Conservation (phyloP, 208 protist species). For the Porcisia deanei region DNA sequence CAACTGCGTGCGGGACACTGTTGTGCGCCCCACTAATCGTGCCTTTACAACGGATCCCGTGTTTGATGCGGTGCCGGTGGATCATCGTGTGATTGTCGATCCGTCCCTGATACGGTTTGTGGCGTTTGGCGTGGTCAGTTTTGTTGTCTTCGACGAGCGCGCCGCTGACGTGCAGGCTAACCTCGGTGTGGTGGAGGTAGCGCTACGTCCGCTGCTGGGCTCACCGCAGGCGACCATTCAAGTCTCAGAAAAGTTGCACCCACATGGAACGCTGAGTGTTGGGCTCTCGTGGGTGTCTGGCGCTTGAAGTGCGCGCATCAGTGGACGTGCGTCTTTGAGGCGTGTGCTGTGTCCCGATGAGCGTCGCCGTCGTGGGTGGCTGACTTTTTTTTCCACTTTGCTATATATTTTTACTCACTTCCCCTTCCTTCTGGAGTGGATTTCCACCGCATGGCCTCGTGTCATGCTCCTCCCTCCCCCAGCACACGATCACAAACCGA, state of each 20-base stretch:
- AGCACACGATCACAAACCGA: background rate
- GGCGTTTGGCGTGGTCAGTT: constrained; percentile 58
- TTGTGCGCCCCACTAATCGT: constrained; percentile 49
- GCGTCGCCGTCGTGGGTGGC: background rate
- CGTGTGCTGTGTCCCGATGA: background rate
- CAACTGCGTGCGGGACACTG: constrained; percentile 72
- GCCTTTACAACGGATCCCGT: constrained; percentile 52
- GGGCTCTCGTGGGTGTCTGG: constrained; percentile 77
- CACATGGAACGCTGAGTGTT: constrained; percentile 66
- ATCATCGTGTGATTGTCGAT: constrained; percentile 81
- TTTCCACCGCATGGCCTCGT: background rate
- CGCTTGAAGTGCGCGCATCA: constrained; percentile 3
- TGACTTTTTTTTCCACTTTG: background rate
- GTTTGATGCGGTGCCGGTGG: constrained; percentile 69
- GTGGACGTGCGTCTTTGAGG: background rate
- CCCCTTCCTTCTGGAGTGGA: background rate
- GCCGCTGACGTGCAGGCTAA: constrained; percentile 66
- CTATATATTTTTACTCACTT: background rate
- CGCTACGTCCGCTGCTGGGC: constrained; percentile 61
- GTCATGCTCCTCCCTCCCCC: background rate
- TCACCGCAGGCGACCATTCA: constrained; percentile 64
- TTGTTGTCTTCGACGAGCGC: constrained; percentile 83
- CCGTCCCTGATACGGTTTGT: constrained; percentile 64
- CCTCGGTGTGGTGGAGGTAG: constrained; percentile 69
- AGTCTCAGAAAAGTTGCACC: constrained; percentile 60